These are phyloP conservation scores for Eucalyptus pauciflora DNA, from an alignment of 345 rosid species.

Conservation along the genomic window DNA sequence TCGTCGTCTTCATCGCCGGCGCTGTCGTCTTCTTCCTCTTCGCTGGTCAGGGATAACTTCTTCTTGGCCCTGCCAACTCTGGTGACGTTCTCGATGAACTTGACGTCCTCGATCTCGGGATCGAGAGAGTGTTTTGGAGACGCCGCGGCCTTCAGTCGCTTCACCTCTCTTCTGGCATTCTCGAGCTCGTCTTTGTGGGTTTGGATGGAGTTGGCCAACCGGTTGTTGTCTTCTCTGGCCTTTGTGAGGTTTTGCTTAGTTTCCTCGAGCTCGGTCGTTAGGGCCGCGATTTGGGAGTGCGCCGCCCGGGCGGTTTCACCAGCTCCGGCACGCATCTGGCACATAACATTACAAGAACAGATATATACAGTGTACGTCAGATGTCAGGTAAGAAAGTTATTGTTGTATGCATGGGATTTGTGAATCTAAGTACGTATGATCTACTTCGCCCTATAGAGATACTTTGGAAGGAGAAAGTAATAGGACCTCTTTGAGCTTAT, in stretches of 20 bases:
- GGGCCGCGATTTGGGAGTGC: conserved; percentile 12
- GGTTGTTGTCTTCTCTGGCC: conserved; percentile 30
- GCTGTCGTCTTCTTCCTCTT: not conserved
- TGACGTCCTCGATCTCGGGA: conserved; percentile 27
- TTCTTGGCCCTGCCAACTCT: not conserved
- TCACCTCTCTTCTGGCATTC: conserved; percentile 28
- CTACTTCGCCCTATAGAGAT: not conserved
- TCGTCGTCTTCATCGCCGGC: not conserved
- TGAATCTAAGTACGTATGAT: not conserved
- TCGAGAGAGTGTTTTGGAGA: conserved; percentile 9
- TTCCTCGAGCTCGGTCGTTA: conserved; percentile 44
- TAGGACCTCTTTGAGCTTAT: conserved; percentile 34
- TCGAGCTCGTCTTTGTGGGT: conserved; percentile 39
- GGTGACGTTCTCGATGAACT: conserved; percentile 23
- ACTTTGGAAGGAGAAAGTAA: not conserved
- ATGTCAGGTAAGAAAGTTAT: not conserved
- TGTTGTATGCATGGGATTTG: not conserved
- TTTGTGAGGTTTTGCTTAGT: conserved; percentile 31
- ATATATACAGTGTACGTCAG: not conserved
- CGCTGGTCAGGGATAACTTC: not conserved
- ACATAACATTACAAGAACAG: not conserved
- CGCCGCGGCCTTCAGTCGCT: conserved; percentile 8
- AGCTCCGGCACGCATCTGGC: conserved; percentile 13
- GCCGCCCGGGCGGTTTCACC: not conserved
- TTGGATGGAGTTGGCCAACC: conserved; percentile 13